Evolutionary conservation across 306 rosid genomes (phyloP).

Genomic region (Elaeagnus macrophylla): DNA sequence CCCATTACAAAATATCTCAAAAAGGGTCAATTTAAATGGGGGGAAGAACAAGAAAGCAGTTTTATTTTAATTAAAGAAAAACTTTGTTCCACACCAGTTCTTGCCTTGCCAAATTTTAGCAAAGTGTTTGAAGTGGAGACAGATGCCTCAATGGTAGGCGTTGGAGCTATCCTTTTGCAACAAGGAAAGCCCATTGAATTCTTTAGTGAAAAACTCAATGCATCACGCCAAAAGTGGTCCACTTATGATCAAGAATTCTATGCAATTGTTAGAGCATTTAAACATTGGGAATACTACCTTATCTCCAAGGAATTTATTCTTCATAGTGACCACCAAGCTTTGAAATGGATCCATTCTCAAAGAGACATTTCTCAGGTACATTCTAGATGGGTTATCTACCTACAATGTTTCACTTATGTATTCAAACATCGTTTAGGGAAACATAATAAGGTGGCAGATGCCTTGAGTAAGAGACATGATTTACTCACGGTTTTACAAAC

Average conservation of each 20-base stretch:
- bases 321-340: not conserved
- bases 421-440: not conserved
- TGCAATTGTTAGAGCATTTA: not conserved
- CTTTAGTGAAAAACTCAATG: not conserved
- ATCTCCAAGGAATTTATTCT: not conserved
- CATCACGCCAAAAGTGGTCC: not conserved
- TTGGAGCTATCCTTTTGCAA: not conserved
- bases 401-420: not conserved
- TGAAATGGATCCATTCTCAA: not conserved
- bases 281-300: not conserved
- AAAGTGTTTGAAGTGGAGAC: not conserved
- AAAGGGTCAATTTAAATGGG: not conserved
- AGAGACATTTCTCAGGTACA: not conserved
- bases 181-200: not conserved
- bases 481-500: not conserved
- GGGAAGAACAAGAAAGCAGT: not conserved
- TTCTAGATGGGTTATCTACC: not conserved
- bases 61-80: not conserved
- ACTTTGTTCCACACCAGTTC: not conserved
- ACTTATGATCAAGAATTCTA: slow-evolving; percentile 2
- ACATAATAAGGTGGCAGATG: not conserved
- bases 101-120: not conserved
- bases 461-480: not conserved
- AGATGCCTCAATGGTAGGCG: not conserved
- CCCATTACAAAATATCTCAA: not conserved